phyloP scores from a whole-genome alignment of 805 yeast species.

The Wickerhamiella lipophila region DNA sequence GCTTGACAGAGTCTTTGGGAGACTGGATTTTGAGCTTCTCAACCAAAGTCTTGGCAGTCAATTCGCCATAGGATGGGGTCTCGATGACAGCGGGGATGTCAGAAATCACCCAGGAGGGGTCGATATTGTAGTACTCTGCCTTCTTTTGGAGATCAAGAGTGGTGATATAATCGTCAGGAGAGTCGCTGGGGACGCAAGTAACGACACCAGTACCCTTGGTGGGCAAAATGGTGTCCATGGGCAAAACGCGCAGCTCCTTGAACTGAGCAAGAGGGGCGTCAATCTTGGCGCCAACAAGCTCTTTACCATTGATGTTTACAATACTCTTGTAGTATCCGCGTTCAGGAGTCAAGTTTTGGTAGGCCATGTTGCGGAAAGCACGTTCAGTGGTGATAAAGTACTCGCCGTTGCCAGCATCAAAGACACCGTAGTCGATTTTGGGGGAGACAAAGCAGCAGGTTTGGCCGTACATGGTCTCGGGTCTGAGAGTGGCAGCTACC shows the following conservation, averaged over 20 bases:
- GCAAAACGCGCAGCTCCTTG: conserved; percentile 66
- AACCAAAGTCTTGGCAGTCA: conserved; percentile 72
- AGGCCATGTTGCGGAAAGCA: conserved; percentile 94
- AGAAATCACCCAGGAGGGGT: conserved; percentile 71
- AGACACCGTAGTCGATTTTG: conserved; percentile 81
- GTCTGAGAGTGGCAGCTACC: conserved; percentile 95
- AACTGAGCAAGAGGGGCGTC: conserved; percentile 68
- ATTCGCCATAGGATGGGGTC: conserved; percentile 78
- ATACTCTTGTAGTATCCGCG: conserved; percentile 65
- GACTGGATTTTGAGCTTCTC: conserved; percentile 84
- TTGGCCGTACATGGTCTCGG: conserved; percentile 98
- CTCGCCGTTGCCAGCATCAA: conserved; percentile 64
- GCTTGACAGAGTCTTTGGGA: conserved; percentile 77
- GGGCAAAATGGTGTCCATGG: conserved; percentile 95
- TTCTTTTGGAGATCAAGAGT: conserved; percentile 71
- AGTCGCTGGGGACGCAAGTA: conserved; percentile 97
- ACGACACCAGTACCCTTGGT: conserved; percentile 98
- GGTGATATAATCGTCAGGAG: conserved; percentile 94
- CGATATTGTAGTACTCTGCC: conserved; percentile 78
- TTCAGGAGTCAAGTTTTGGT: conserved; percentile 79
- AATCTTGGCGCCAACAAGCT: conserved; percentile 75
- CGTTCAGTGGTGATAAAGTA: conserved; percentile 81
- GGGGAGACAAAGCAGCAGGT: conserved; percentile 97
- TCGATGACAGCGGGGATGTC: conserved; percentile 53
- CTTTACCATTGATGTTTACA: conserved; percentile 50